These are phyloP conservation scores for Annulohypoxylon maeteangense DNA, from an alignment of 495 filamentous ascomycete species.

Conservation along the genomic window DNA sequence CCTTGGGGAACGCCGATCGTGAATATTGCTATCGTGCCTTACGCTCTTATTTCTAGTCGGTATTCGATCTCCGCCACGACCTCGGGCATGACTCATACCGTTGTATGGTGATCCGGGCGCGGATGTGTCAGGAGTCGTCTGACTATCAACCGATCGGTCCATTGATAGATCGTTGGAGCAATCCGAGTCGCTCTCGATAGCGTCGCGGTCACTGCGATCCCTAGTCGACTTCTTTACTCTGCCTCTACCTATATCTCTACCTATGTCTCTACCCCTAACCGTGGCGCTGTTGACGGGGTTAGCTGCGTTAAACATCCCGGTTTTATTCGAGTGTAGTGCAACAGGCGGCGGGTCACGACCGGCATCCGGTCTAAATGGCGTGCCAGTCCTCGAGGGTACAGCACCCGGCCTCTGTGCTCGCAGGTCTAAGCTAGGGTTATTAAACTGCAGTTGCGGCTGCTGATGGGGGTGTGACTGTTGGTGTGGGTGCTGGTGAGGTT, in stretches of 20 bases:
- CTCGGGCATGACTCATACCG: neutral
- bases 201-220: neutral
- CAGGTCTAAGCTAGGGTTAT: neutral
- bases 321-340: neutral
- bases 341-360: neutral
- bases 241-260: neutral
- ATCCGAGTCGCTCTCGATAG: slow-evolving; percentile 9
- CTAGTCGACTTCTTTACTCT: neutral
- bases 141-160: slow-evolving; percentile 14
- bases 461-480: neutral
- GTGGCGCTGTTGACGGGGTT: neutral
- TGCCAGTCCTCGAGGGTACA: neutral
- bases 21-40: slow-evolving; percentile 3
- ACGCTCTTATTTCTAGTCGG: neutral
- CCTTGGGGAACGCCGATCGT: neutral
- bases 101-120: slow-evolving; percentile 5
- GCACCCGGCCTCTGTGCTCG: neutral
- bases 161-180: slow-evolving; percentile 13
- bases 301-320: neutral
- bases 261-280: neutral
- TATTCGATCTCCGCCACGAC: neutral
- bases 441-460: neutral
- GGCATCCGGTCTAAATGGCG: slow-evolving; percentile 1
- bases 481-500: neutral
- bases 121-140: slow-evolving; percentile 13